Base-by-base conservation (phyloP, 345 rosid genomes). In the Clausena lansium region DNA sequence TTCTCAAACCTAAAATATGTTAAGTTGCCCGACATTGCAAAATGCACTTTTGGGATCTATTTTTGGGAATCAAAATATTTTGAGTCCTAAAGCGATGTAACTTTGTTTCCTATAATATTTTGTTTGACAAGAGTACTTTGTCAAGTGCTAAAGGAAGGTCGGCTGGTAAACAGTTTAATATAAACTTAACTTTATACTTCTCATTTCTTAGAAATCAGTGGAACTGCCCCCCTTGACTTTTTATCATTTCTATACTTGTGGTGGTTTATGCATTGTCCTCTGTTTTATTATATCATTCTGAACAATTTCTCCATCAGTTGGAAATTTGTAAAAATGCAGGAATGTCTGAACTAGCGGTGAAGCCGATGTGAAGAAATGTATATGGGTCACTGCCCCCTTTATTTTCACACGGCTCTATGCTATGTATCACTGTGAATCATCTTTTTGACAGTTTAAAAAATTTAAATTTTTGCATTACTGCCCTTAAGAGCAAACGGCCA, bases 261-360 rank as follows among this genome's bases (percentile, higher is more conserved):
- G 54, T 13, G 20, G 63, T 70, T 10, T 25, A 32, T 24, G 7
- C 20, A 8, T 27, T 47, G n/a, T 24, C 1, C 55, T 72, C 20
- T n/a, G 39, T 71, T 74, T 78, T 38, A 69, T 54, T 9, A 24
- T 69, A 61, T 15, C 74, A 27, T 61, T 24, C n/a, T 63, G 58
- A 70, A 67, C 9, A n/a, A 69, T 50, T 25, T 22, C 7, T 76
- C 82, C 66, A 20, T 69, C 62, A 61, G 30, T 73, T 22, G 19
- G 1, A 60, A 58, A 17, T 71, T 52, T 76, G 54, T n/a, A 61
- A 17, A 72, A 38, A 20, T 81, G 80, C 88, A 92, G 93, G 81
- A 72, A 93, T 95, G 98, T 96, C 87, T 58, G 93, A 91, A 79
- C 86, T 47, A 61, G 93, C 79, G 7, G n/a, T n/a, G n/a, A n/a